Conservation (phyloP, 345 rosid species). For the Acer campestre region DNA sequence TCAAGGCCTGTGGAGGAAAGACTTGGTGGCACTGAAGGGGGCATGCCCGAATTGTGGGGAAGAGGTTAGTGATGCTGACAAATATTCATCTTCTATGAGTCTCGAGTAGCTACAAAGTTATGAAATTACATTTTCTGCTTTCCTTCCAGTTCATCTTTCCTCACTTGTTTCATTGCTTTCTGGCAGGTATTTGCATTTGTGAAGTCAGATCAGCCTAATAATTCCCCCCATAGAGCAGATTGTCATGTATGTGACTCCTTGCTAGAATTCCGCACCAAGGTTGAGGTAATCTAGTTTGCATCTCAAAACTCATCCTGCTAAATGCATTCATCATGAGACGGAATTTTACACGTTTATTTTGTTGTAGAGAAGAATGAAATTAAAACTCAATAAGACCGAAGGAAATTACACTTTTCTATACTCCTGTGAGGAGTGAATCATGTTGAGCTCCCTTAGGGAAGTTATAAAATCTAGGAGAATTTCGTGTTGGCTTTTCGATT, state of each 20-base stretch:
- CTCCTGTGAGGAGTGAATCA: too few relatives aligned
- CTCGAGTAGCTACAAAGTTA: not conserved
- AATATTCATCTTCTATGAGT: not conserved
- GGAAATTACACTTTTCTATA: not conserved
- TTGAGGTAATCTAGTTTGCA: constrained; percentile 52
- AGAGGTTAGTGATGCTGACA: constrained; percentile 60
- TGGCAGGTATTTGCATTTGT: constrained; percentile 91
- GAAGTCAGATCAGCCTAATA: constrained; percentile 59
- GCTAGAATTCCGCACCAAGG: constrained; percentile 83
- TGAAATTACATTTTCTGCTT: constrained; percentile 15
- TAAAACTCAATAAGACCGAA: too few relatives aligned
- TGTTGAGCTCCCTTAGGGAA: too few relatives aligned
- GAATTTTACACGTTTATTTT: not conserved
- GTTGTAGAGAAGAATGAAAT: not conserved
- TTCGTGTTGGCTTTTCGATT: not conserved
- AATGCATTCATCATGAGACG: not conserved
- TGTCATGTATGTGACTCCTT: constrained; percentile 92
- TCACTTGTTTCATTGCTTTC: constrained; percentile 10
- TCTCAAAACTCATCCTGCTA: not conserved
- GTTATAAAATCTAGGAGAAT: too few relatives aligned
- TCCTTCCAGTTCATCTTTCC: not conserved
- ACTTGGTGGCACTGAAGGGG: constrained; percentile 85
- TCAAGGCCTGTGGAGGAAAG: constrained; percentile 85
- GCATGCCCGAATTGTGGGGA: constrained; percentile 97
- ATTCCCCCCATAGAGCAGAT: constrained; percentile 73